Conservation (phyloP, 768 basidiomycete species). For the Myochromella boudieri region DNA sequence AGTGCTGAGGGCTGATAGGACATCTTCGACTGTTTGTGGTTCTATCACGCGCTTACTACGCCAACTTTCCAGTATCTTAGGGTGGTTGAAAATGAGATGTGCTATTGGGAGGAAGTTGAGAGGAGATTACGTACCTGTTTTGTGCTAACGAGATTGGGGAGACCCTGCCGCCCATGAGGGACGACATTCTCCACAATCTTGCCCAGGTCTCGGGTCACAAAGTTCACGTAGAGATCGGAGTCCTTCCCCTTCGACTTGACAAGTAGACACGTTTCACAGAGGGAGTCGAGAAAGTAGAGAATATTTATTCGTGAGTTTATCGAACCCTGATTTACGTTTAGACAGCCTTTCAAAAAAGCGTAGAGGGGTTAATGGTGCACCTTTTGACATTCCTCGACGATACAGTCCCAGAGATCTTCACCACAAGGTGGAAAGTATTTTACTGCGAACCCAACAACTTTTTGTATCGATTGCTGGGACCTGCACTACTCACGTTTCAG, state of each 20-base stretch:
- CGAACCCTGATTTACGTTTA: slow-evolving; percentile 55
- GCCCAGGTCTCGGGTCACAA: slow-evolving; percentile 73
- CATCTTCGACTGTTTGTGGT: slow-evolving; percentile 73
- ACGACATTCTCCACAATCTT: slow-evolving; percentile 86
- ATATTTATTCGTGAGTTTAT: slow-evolving; percentile 94
- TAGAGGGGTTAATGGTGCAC: slow-evolving; percentile 31
- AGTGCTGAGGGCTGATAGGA: slow-evolving; percentile 52
- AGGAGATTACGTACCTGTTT: slow-evolving; percentile 64
- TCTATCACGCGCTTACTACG: slow-evolving; percentile 82
- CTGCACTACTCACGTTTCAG: slow-evolving; percentile 40
- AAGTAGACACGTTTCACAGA: slow-evolving; percentile 77
- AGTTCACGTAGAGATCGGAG: slow-evolving; percentile 69
- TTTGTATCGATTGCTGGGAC: slow-evolving; percentile 86
- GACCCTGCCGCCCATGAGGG: slow-evolving; percentile 81
- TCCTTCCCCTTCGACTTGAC: slow-evolving; percentile 48
- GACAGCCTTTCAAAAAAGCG: neutral
- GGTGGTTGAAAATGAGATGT: neutral
- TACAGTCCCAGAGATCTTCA: slow-evolving; percentile 93
- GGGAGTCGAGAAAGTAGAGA: slow-evolving; percentile 84
- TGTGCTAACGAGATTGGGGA: slow-evolving; percentile 84
- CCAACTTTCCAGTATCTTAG: slow-evolving; percentile 90
- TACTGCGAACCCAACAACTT: slow-evolving; percentile 80
- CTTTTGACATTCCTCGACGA: slow-evolving; percentile 89
- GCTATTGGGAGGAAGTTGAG: neutral
- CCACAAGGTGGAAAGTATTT: slow-evolving; percentile 84